Percentiles rank a stretch among this genome's conserved stretches.
Evolutionary conservation across 129 eudicot genomes (phyloP).

Genomic region (Lactuca sativa): DNA sequence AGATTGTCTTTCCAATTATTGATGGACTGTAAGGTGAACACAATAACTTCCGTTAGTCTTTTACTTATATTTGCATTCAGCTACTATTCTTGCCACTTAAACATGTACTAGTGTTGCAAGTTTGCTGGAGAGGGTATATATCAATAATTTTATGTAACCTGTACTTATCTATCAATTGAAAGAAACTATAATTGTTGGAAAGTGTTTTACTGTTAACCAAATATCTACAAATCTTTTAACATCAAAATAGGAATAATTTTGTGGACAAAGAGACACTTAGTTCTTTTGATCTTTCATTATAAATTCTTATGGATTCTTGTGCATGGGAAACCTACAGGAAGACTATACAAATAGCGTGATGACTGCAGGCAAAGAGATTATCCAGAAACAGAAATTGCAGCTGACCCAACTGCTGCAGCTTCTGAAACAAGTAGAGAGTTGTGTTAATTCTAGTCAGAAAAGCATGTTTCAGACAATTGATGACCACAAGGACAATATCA

Average conservation of each 20-base stretch:
- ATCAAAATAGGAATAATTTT: no score
- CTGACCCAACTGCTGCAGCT: slow-evolving; percentile 51
- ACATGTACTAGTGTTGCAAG: slow-evolving; percentile 2
- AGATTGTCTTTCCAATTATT: not conserved
- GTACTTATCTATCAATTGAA: slow-evolving; percentile 6
- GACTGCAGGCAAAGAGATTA: slow-evolving; percentile 58
- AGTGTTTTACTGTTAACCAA: not conserved
- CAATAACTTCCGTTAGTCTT: not conserved
- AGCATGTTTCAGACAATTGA: slow-evolving; percentile 48
- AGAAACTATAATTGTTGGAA: not conserved
- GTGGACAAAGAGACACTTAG: not conserved
- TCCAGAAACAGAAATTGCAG: slow-evolving; percentile 53
- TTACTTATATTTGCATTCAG: slow-evolving; percentile 1
- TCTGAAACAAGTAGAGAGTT: slow-evolving; percentile 54
- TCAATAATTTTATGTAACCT: slow-evolving; percentile 3
- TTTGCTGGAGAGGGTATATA: not conserved
- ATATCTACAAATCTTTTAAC: no score
- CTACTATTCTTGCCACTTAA: slow-evolving; percentile 1
- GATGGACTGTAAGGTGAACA: not conserved
- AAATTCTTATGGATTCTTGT: slow-evolving; percentile 15
- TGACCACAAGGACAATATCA: slow-evolving; percentile 42
- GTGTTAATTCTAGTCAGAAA: slow-evolving; percentile 58
- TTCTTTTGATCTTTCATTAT: slow-evolving; percentile 1
- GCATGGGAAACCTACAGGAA: slow-evolving; percentile 39
- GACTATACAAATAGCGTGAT: slow-evolving; percentile 48